Evolutionary conservation across 768 basidiomycete species (phyloP).

Genomic region (Dioszegia hungarica): DNA sequence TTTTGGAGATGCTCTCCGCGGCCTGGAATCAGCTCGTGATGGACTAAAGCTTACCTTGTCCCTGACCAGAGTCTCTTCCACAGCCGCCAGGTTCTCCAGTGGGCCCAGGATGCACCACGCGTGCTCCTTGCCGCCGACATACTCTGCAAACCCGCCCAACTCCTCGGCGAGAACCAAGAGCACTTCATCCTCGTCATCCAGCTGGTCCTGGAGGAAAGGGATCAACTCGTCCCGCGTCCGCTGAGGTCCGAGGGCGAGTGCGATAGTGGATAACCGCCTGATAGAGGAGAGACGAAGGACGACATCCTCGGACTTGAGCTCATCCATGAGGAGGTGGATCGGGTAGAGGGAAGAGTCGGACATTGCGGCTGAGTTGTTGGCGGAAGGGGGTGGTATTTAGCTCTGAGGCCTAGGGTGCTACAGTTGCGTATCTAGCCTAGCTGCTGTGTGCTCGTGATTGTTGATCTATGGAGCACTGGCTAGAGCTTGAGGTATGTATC

Average conservation of each 20-base stretch:
- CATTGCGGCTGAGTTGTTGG: too few species aligned
- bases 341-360: slow-evolving; percentile 59
- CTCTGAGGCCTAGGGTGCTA: too few species aligned
- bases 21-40: slow-evolving; percentile 57
- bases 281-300: slow-evolving; percentile 93
- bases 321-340: slow-evolving; percentile 96
- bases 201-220: slow-evolving; percentile 95
- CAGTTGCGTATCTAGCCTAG: neutral
- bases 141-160: slow-evolving; percentile 88
- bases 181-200: slow-evolving; percentile 99
- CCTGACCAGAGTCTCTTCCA: slow-evolving; percentile 94
- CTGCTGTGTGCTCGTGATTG: too few species aligned
- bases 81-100: slow-evolving; percentile 88
- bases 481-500: neutral
- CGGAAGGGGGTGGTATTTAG: too few species aligned
- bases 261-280: slow-evolving; percentile 95
- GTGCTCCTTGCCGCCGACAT: slow-evolving; percentile 80
- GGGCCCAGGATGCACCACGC: slow-evolving; percentile 87
- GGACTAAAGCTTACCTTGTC: slow-evolving; percentile 71
- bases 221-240: slow-evolving; percentile 92
- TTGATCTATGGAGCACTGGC: too few species aligned
- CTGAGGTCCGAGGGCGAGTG: slow-evolving; percentile 89
- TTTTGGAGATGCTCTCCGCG: slow-evolving; percentile 88
- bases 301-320: slow-evolving; percentile 95
- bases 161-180: slow-evolving; percentile 92